A percentile compares a stretch with the other conserved stretches of the same genome.
Evolutionary conservation across 169 alveolate genomes (phyloP).

Genomic region (Pseudocohnilembus persalinus): DNA sequence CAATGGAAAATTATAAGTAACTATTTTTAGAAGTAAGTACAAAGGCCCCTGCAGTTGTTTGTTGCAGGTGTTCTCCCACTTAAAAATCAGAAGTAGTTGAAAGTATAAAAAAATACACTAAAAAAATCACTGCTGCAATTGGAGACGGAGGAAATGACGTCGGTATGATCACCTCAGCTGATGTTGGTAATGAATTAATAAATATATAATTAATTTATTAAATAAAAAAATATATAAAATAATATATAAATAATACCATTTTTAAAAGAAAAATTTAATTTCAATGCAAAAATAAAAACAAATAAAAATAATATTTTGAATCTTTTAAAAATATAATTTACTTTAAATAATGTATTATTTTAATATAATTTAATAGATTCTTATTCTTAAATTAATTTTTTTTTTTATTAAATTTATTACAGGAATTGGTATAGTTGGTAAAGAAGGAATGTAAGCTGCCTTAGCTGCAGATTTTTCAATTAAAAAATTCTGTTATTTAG

Average conservation of each 20-base stretch:
- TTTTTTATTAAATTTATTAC: no score
- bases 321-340: no score
- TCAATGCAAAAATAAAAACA: no score
- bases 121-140: slow-evolving; percentile 91
- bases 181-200: slow-evolving; percentile 70
- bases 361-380: no score
- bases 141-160: slow-evolving; percentile 99
- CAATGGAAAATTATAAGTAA: slow-evolving; percentile 72
- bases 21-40: slow-evolving; percentile 84
- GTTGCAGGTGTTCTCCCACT: slow-evolving; percentile 99
- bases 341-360: no score
- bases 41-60: slow-evolving; percentile 90
- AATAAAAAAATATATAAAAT: no score
- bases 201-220: no score
- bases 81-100: slow-evolving; percentile 95
- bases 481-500: slow-evolving; percentile 91
- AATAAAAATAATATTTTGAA: no score
- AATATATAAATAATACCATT: no score
- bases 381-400: no score
- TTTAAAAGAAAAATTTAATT: no score
- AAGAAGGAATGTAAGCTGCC: slow-evolving; percentile 92
- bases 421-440: slow-evolving; percentile 81
- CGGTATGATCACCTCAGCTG: slow-evolving; percentile 97
- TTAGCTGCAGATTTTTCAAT: slow-evolving; percentile 97
- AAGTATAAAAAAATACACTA: slow-evolving; percentile 67